A percentile compares a stretch with the other conserved stretches of the same genome.
phyloP scores from a whole-genome alignment of 2,329 filamentous ascomycete genomes.

The Phialophora tarda region DNA sequence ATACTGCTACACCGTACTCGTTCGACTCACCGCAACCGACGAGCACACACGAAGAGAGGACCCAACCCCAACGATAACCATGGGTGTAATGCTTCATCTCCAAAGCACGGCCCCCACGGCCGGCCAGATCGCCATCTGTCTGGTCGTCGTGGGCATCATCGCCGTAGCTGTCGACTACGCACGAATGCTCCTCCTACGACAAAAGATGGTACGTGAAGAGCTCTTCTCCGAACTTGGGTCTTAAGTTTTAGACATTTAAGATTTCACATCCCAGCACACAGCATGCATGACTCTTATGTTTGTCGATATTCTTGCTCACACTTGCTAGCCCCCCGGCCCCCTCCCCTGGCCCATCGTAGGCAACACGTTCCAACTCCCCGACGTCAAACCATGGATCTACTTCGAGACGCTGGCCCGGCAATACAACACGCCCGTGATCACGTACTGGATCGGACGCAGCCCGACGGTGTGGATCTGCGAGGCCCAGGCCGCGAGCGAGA shows the following conservation, averaged over 20 bases:
- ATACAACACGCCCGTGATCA: slow-evolving; percentile 59
- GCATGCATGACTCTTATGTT: not conserved
- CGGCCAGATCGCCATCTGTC: slow-evolving; percentile 29
- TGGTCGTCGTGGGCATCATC: slow-evolving; percentile 25
- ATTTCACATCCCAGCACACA: not conserved
- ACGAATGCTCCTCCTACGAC: slow-evolving; percentile 40
- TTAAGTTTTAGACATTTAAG: not conserved
- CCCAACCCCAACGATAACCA: slow-evolving; percentile 26
- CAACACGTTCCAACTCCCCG: slow-evolving; percentile 62
- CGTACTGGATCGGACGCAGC: slow-evolving; percentile 60
- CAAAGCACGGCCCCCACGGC: slow-evolving; percentile 30
- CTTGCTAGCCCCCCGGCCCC: slow-evolving; percentile 59
- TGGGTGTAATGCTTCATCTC: slow-evolving; percentile 34
- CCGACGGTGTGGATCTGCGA: slow-evolving; percentile 43
- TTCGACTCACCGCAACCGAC: not conserved
- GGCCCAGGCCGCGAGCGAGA: slow-evolving; percentile 42
- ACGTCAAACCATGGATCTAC: slow-evolving; percentile 63
- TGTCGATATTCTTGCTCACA: not conserved
- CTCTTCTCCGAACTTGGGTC: not conserved
- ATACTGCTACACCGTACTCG: too few species aligned
- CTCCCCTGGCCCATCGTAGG: slow-evolving; percentile 61
- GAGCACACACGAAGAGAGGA: not conserved
- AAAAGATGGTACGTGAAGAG: slow-evolving; percentile 38
- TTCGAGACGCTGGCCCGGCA: slow-evolving; percentile 60
- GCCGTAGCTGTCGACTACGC: slow-evolving; percentile 39